Conservation (phyloP, 75 land plant genomes). For the Sequoia sempervirens region DNA sequence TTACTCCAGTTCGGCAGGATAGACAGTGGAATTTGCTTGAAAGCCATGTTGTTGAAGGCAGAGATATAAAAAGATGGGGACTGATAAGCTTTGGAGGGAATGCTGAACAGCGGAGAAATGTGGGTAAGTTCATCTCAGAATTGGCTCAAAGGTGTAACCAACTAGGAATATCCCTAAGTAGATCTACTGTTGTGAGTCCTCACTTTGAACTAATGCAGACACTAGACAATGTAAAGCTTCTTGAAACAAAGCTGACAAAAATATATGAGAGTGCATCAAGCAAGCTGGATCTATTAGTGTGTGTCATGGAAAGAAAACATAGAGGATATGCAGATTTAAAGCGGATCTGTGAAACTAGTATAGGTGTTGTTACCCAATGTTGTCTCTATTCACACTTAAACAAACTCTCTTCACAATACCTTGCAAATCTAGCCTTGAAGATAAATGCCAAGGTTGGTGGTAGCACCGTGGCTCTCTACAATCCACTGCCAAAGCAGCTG, state of each 20-base stretch:
- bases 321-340: slow-evolving; percentile 86
- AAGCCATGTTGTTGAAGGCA: slow-evolving; percentile 67
- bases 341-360: slow-evolving; percentile 66
- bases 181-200: slow-evolving; percentile 29
- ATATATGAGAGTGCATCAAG: slow-evolving; percentile 39
- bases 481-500: slow-evolving; percentile 49
- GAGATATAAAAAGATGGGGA: slow-evolving; percentile 57
- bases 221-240: slow-evolving; percentile 40
- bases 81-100: slow-evolving; percentile 72
- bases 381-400: slow-evolving; percentile 55
- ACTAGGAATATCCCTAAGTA: slow-evolving; percentile 57
- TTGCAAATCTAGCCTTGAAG: slow-evolving; percentile 81
- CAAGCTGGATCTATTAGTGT: slow-evolving; percentile 68
- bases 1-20: slow-evolving; percentile 47
- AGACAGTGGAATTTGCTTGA: slow-evolving; percentile 70
- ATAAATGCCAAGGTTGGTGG: slow-evolving; percentile 92
- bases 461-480: slow-evolving; percentile 61
- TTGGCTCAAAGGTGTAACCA: slow-evolving; percentile 52
- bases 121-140: slow-evolving; percentile 48
- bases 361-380: slow-evolving; percentile 89
- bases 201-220: slow-evolving; percentile 41
- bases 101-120: slow-evolving; percentile 33
- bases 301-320: slow-evolving; percentile 75
- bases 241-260: slow-evolving; percentile 53
- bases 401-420: slow-evolving; percentile 58